Base-by-base conservation (phyloP, 768 basidiomycete genomes). In the Austroboletus festivus region DNA sequence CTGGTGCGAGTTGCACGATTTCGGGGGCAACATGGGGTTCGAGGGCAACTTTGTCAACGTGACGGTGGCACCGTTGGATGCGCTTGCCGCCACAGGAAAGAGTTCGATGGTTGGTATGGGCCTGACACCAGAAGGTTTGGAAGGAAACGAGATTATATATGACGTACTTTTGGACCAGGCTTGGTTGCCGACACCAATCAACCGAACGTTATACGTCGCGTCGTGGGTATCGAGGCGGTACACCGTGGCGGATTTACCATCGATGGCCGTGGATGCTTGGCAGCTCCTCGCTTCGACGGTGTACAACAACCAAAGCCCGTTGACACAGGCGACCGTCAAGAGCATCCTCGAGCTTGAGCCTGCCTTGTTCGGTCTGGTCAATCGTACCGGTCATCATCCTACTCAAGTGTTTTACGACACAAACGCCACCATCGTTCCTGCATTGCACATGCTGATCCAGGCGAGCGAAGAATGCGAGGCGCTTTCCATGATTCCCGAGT, bases 401-500 rank as follows among this genome's bases (percentile, higher is more conserved):
- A 73, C 71, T n/a, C 35, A 57, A 20, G 44, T 73, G 4, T 65
- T 65, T 24, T 73, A 74, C 34, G 63, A 73, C 50, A 71, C 71
- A 0, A 58, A 70, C 57, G 57, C 60, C 1, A 87, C 88, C 6
- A 77, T 94, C 37, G 80, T 90, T 11, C 86, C 91, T 1, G 83
- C 91, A 0, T 70, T 95, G 31, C 78, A 81, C 46, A 91, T 89
- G 3, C 69, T 97, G 2, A 70, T 77, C 4, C 72, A 66, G 33
- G 57, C 62, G 44, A 39, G 61, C 54, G 3, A 50, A 15, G n/a
- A 42, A 47, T 47, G 49, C 38, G 13, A 50, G n/a, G 31, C 37
- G 0, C 60, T 73, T 19, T 3, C 22, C 7, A 3, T 51, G 2
- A 50, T 63, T 5, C 67, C 66, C 4, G 72, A 73, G 50, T 74